Evolutionary conservation across 1,284 basidiomycete species (phyloP), one percentile per base, ranked within the genome.

Genomic region (Cutaneotrichosporon dermatis): DNA sequence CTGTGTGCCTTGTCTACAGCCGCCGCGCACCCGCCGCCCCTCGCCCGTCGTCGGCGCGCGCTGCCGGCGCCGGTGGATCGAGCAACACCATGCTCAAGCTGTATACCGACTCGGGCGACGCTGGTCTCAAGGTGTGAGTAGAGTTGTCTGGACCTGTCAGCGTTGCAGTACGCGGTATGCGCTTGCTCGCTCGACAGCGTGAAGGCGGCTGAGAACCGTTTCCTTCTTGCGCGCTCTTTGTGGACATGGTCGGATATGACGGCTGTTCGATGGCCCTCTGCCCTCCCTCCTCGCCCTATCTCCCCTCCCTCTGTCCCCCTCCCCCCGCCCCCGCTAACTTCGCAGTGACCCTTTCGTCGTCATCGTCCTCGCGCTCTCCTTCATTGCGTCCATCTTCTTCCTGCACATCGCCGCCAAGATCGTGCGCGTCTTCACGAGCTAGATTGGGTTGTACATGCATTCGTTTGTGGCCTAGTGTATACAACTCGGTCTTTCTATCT

Each of bases 381-480:
- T 99, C 84, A 97, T 99, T 80, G 93, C 88, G 59, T 96, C 92
- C 60, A 97, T 99, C 76, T 97, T 99, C 84, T 92, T 94, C 86
- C 88, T 99, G 51, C 95, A 99, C 80, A 95, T 98, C 76, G 88
- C 92, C 58, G 92, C 92, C 71, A 97, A 97, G 82, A 81, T 96
- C 75, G 91, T 95, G 76, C 86, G 91, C 66, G 85, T 86, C 56
- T 91, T 96, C 80, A 86, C 90, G 68, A 93, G 92, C 81, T 92
- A 83, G 72, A 33, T 45, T 2, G 43, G 53, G 53, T 54, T 41
- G 51, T 43, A 44, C 41, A 53, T 53, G 51, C 40, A 44, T 53
- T 35, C 35, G 25, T 25, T 25, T 25, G 25, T 25, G 25, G 25
- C 25, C 25, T 25, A 25, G 25, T 25, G 25, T 25, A 25, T 25